Percentiles rank a stretch among this genome's conserved stretches.
These are phyloP conservation scores for Naganishia vaughanmartiniae DNA, from an alignment of 768 basidiomycete genomes.

Conservation along the genomic window DNA sequence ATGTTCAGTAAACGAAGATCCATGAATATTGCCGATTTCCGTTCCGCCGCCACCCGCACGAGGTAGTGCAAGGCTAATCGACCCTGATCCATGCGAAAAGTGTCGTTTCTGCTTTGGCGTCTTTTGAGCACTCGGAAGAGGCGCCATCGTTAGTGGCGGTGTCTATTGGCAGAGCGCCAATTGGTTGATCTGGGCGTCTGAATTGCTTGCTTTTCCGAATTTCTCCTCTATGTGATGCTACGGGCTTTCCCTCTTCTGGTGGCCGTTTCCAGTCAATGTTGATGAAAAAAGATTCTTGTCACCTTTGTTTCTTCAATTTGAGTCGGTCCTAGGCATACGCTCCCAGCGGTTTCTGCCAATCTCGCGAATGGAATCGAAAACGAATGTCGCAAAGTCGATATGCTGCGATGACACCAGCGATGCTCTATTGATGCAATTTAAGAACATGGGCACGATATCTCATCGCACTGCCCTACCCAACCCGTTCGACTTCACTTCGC, in stretches of 20 bases:
- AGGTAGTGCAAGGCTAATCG: constrained; percentile 1
- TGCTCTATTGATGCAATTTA: neutral
- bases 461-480: neutral
- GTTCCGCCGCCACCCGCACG: neutral
- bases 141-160: constrained; percentile 7
- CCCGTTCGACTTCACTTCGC: too few species aligned
- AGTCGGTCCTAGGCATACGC: neutral
- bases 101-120: constrained; percentile 17
- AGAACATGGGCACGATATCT: neutral
- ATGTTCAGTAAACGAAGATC: constrained; percentile 21
- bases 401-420: neutral
- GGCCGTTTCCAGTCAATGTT: neutral
- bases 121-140: constrained; percentile 2
- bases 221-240: neutral
- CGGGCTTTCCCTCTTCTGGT: neutral
- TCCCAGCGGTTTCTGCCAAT: neutral
- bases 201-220: neutral
- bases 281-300: neutral
- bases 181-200: neutral
- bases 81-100: neutral
- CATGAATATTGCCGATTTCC: neutral
- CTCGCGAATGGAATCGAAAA: neutral
- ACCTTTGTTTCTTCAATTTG: neutral
- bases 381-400: neutral
- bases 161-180: neutral